Base-by-base conservation (phyloP, 2,329 filamentous ascomycete genomes). In the Huntiella bhutanensis region DNA sequence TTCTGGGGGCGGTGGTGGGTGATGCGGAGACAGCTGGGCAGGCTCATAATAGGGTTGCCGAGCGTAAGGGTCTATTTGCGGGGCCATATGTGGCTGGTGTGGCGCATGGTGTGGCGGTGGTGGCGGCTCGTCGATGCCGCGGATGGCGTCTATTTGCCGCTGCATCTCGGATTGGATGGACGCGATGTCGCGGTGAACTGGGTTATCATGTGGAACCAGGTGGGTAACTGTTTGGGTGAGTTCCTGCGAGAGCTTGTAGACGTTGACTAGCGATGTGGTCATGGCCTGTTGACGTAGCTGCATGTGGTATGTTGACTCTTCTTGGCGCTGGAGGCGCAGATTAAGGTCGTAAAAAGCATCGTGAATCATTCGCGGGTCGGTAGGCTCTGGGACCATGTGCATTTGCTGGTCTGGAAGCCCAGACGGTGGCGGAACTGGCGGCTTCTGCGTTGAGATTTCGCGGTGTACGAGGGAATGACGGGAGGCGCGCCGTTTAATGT, bases 401-500 rank as follows among this genome's bases (percentile, higher is more conserved):
- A 86, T 80, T 7, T 83, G 73, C 57, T 94, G 86, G 17, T 82
- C 77, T 1, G 87, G 82, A n/a, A 83, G 84, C 11, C 83, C 83
- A 7, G 84, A 80, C 12, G 46, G 51, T 11, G 45, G 46, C 10
- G 51, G 49, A 16, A 46, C 33, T 16, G 49, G 50, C 13, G 42
- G 41, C 17, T 52, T 52, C 55, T 91, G 85, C 17, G 85, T 83
- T 52, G 78, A 81, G 63, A 91, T 94, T 11, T 96, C 91, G 54
- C 88, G 77, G 58, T 96, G 86, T 17, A 95, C 92, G 47, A 96
- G 70, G 17, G 88, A 81, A 64, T 96, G 91, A 51, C 91, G 74
- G 33, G 88, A 96, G 13, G 91, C 88, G 51, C 91, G 76, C 51
- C 91, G 80, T 63, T 95, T 95, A 62, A 98, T 98, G 58, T 98